Conservation (phyloP, 306 rosid species). For the Vigna hirtella region DNA sequence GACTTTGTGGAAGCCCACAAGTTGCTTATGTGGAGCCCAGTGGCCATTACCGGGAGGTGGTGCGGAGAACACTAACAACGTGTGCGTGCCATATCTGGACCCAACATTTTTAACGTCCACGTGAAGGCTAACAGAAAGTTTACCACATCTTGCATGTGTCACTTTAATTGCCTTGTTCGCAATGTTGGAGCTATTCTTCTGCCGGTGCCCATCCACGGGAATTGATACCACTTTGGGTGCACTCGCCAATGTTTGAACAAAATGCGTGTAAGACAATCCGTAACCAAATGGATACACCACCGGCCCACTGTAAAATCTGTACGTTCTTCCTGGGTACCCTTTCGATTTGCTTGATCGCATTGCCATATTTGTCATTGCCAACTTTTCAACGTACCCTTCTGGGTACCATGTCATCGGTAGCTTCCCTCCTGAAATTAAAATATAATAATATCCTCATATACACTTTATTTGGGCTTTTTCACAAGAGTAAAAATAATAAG, state of each 20-base stretch:
- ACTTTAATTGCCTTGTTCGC: conserved; percentile 69
- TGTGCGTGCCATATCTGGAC: conserved; percentile 71
- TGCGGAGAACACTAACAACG: conserved; percentile 65
- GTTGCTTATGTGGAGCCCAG: conserved; percentile 74
- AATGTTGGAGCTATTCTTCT: conserved; percentile 43
- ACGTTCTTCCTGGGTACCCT: conserved; percentile 82
- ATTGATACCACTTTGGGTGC: conserved; percentile 60
- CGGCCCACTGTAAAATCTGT: conserved; percentile 77
- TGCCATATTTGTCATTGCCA: conserved; percentile 82
- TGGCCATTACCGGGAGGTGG: conserved; percentile 60
- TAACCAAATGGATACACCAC: conserved; percentile 83
- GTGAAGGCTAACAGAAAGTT: conserved; percentile 58
- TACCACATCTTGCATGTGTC: conserved; percentile 70
- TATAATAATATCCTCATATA: neutral
- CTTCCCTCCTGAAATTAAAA: conserved; percentile 64
- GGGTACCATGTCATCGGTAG: conserved; percentile 94
- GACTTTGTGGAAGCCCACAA: conserved; percentile 75
- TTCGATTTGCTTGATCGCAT: conserved; percentile 59
- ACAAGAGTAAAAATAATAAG: neutral
- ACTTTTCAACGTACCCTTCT: conserved; percentile 59
- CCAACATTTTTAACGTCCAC: conserved; percentile 73
- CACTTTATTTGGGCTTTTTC: neutral
- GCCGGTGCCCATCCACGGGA: conserved; percentile 61
- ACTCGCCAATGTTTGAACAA: conserved; percentile 58
- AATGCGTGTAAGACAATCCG: conserved; percentile 70